phyloP scores from a whole-genome alignment of 2,329 filamentous ascomycete genomes.

The Alternaria novae-zelandiae region DNA sequence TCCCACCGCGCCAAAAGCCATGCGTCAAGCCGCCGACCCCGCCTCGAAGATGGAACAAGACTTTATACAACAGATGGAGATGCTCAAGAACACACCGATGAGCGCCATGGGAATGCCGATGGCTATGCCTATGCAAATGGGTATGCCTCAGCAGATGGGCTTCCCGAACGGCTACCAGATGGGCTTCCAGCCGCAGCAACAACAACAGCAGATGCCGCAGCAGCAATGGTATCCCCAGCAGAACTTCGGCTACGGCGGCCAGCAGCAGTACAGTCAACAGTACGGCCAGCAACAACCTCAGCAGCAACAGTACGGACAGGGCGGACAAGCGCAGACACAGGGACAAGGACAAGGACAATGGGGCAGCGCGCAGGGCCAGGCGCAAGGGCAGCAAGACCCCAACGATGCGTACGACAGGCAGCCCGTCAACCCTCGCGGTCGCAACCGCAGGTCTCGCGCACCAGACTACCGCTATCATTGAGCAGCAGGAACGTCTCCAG shows the following conservation, averaged over 20 bases:
- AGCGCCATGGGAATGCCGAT: slow-evolving; percentile 24
- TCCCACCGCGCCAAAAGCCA: slow-evolving; percentile 54
- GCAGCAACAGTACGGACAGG: slow-evolving; percentile 18
- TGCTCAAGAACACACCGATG: slow-evolving; percentile 52
- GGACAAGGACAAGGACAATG: slow-evolving; percentile 9
- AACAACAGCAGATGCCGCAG: slow-evolving; percentile 8
- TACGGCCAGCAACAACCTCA: slow-evolving; percentile 14
- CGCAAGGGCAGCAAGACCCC: slow-evolving; percentile 6
- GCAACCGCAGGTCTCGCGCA: slow-evolving; percentile 78
- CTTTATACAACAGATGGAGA: slow-evolving; percentile 56
- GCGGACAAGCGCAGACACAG: background rate
- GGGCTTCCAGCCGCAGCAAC: slow-evolving; percentile 12
- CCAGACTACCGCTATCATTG: slow-evolving; percentile 68
- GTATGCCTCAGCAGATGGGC: slow-evolving; percentile 13
- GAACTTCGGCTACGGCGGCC: slow-evolving; percentile 14
- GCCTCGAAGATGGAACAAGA: slow-evolving; percentile 46
- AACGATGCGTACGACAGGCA: slow-evolving; percentile 87
- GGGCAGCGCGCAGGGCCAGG: slow-evolving; percentile 1
- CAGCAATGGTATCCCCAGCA: slow-evolving; percentile 63
- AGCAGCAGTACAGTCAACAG: slow-evolving; percentile 9
- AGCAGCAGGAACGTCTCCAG: background rate
- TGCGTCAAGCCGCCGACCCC: slow-evolving; percentile 63
- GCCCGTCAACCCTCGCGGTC: slow-evolving; percentile 90
- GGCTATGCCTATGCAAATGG: slow-evolving; percentile 17
- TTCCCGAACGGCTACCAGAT: slow-evolving; percentile 18